phyloP scores from a whole-genome alignment of 2,329 filamentous ascomycete species.

The Microcyclospora pomicola region DNA sequence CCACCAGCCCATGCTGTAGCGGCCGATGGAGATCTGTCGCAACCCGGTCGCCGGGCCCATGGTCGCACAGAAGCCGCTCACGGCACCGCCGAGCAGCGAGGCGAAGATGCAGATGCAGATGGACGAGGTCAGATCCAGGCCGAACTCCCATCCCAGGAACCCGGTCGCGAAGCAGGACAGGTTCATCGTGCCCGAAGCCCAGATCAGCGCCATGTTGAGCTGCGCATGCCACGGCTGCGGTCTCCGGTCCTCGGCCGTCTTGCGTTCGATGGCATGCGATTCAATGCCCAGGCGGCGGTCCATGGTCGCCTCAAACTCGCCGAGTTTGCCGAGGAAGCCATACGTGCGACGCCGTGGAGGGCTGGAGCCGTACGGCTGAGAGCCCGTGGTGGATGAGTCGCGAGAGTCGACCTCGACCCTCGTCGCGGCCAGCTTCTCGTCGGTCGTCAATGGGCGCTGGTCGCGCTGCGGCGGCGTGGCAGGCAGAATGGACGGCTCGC shows the following conservation, averaged over 20 bases:
- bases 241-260: conserved; percentile 30
- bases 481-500: conserved; percentile 1
- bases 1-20: conserved; percentile 39
- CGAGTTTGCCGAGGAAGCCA: conserved; percentile 21
- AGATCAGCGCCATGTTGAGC: conserved; percentile 22
- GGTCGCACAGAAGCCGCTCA: conserved; percentile 22
- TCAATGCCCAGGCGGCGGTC: conserved; percentile 35
- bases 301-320: conserved; percentile 27
- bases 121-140: conserved; percentile 30
- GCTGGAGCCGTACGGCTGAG: neutral
- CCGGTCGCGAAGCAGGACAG: conserved; percentile 25
- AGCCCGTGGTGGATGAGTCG: conserved; percentile 2
- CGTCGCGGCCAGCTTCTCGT: conserved; percentile 18
- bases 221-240: conserved; percentile 26
- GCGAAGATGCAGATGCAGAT: conserved; percentile 20
- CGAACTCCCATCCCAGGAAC: conserved; percentile 36
- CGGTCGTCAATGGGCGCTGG: conserved; percentile 15
- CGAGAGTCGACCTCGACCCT: conserved; percentile 13
- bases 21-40: conserved; percentile 30
- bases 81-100: conserved; percentile 19
- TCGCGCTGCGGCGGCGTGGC: conserved; percentile 2
- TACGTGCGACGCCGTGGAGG: neutral
- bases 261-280: conserved; percentile 35
- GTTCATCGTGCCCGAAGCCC: conserved; percentile 24
- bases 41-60: conserved; percentile 24